A percentile compares a stretch with the other conserved stretches of the same genome.
Conservation (phyloP, 768 basidiomycete species). For the Botryobasidium botryosum region DNA sequence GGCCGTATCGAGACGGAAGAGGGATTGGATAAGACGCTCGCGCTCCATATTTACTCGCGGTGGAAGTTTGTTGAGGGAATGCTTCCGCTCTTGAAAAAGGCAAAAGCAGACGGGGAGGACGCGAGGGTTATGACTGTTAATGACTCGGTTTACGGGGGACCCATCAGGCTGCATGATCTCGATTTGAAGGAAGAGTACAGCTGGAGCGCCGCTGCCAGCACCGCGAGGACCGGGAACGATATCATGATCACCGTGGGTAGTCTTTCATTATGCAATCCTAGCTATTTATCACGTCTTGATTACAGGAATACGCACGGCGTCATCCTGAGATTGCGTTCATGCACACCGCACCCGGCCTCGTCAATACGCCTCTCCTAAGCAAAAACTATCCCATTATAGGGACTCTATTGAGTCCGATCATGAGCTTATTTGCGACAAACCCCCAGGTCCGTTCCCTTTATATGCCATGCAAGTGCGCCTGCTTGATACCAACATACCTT, state of each 20-base stretch:
- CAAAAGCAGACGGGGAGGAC: constrained; percentile 6
- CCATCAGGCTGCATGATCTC: neutral
- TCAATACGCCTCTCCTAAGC: constrained; percentile 2
- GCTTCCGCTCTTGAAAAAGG: constrained; percentile 6
- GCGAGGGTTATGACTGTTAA: constrained; percentile 2
- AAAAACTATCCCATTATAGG: no score
- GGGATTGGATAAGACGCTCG: constrained; percentile 11
- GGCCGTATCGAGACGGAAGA: constrained; percentile 7
- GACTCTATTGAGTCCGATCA: no score
- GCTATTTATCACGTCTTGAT: no score
- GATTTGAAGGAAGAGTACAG: constrained; percentile 10
- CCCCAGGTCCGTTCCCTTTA: no score
- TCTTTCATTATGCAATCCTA: no score
- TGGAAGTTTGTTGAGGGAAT: constrained; percentile 11
- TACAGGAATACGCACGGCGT: constrained; percentile 7
- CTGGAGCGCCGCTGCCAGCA: neutral
- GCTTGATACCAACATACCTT: neutral
- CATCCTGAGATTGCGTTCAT: constrained; percentile 8
- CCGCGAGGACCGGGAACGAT: neutral
- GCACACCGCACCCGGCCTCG: constrained; percentile 6
- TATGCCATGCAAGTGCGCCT: no score
- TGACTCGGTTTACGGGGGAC: neutral
- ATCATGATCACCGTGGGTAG: no score
- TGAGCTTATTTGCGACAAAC: neutral
- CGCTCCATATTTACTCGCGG: constrained; percentile 11